Evolutionary conservation across 1,139 yeast genomes (phyloP).

Genomic region (Diutina pseudorugosa): DNA sequence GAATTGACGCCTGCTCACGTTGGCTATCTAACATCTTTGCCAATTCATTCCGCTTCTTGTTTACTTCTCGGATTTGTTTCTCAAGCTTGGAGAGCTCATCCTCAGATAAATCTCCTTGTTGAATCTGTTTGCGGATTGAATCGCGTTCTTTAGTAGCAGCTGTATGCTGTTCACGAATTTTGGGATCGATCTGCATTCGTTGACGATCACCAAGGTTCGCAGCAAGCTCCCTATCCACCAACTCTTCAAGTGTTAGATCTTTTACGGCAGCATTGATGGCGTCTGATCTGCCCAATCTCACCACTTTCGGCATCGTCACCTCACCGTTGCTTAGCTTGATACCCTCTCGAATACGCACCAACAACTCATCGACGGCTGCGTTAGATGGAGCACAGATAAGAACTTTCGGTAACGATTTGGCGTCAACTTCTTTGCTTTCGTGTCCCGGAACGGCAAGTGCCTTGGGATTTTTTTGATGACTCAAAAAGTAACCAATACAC

Average conservation of each 20-base stretch:
- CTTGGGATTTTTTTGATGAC: constrained; percentile 14
- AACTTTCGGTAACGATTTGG: constrained; percentile 25
- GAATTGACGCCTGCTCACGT: constrained; percentile 59
- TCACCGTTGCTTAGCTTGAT: constrained; percentile 48
- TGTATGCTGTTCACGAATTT: constrained; percentile 39
- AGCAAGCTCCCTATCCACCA: constrained; percentile 57
- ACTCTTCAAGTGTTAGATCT: constrained; percentile 78
- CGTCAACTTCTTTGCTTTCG: constrained; percentile 5
- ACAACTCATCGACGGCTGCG: constrained; percentile 97
- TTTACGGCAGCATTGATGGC: constrained; percentile 75
- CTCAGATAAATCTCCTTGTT: constrained; percentile 20
- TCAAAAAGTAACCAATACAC: constrained; percentile 66
- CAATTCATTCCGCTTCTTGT: constrained; percentile 49
- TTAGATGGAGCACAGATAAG: constrained; percentile 96
- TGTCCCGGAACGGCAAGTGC: constrained; percentile 23
- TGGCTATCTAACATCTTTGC: constrained; percentile 70
- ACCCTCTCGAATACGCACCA: constrained; percentile 72
- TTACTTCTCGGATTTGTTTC: constrained; percentile 38
- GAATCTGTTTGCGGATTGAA: constrained; percentile 25
- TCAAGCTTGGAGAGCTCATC: constrained; percentile 35
- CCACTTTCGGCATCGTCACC: constrained; percentile 53
- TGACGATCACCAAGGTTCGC: constrained; percentile 21
- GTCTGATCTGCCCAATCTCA: constrained; percentile 86
- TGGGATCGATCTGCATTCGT: constrained; percentile 22
- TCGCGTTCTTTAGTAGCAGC: constrained; percentile 36